A percentile compares a stretch with the other conserved stretches of the same genome.
These are phyloP conservation scores for Phytopythium sindhum DNA, from an alignment of 352 stramenopile species.

Conservation along the genomic window DNA sequence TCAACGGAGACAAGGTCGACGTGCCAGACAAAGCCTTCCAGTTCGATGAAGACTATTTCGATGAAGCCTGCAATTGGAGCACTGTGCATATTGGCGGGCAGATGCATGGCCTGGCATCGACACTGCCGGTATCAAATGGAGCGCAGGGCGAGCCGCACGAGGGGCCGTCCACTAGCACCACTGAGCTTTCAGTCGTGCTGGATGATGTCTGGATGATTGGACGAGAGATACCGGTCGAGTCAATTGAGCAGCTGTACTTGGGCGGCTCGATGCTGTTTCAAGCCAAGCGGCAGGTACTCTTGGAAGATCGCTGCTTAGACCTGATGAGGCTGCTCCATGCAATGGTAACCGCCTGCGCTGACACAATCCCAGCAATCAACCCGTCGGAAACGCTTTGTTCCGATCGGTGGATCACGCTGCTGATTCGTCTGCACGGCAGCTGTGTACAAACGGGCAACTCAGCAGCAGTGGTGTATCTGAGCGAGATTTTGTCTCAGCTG, in stretches of 20 bases:
- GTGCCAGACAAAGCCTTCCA: background rate
- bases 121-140: background rate
- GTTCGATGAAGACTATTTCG: background rate
- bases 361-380: background rate
- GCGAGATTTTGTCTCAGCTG: constrained; percentile 26
- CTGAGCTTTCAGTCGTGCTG: constrained; percentile 9
- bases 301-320: background rate
- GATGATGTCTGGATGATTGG: constrained; percentile 31
- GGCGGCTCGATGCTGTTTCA: background rate
- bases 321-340: background rate
- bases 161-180: too few relatives aligned
- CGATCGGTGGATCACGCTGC: constrained; percentile 25
- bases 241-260: background rate
- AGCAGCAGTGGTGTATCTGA: constrained; percentile 23
- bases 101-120: background rate
- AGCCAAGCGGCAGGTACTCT: background rate
- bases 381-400: constrained; percentile 6
- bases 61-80: constrained; percentile 5
- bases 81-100: background rate
- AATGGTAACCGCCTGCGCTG: background rate
- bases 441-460: constrained; percentile 12
- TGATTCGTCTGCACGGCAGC: constrained; percentile 16
- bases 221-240: background rate
- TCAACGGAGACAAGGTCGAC: background rate
- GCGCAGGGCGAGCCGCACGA: background rate